Base-by-base conservation (phyloP, 768 basidiomycete species). In the Auricularia cornea region DNA sequence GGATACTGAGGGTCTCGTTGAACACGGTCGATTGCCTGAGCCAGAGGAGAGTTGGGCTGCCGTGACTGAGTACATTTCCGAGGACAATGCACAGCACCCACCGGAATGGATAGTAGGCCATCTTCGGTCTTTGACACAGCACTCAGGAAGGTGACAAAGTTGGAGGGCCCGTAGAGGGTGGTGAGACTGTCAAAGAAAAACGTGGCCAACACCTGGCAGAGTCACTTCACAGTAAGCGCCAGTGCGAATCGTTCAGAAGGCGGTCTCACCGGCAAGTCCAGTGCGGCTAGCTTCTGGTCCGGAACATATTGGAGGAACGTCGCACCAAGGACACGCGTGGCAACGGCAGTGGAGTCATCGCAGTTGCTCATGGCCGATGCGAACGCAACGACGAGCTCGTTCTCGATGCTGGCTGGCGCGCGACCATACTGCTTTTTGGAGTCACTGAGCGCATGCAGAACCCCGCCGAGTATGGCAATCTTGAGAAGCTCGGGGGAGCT, bases 391-490 rank as follows among this genome's bases (percentile, higher is more conserved):
- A 57, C 54, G 16, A 57, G 54, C 54, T 57, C 54, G 28, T 57
- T 57, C 54, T 57, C 54, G 30, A 57, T 57, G 28, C 29, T 28
- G 26, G 26, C 54, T 16, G 26, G 26, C 5, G 28, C 54, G 28
- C 54, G 54, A 57, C 54, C 54, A 20, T 57, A 68, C 67, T 75
- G 74, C 16, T 48, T 59, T 64, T 65, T 77, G 54, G 81, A 70
- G 64, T 89, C 90, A 59, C 84, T 80, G 35, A 89, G 71, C 1
- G 87, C 90, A 14, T 85, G 70, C 32, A 92, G 69, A 18, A 91
- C 73, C 0, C 90, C 90, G 28, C 81, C 81, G 62, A 80, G 83
- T 59, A 83, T 84, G 3, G 84, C 84, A 20, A 91, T 75, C 38
- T 86, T 77, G 11, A 87, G 74, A 20, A 88, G 75, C 0, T 87